Evolutionary conservation across 257 asterid genomes (phyloP).

Genomic region (Nicotiana tabacum): DNA sequence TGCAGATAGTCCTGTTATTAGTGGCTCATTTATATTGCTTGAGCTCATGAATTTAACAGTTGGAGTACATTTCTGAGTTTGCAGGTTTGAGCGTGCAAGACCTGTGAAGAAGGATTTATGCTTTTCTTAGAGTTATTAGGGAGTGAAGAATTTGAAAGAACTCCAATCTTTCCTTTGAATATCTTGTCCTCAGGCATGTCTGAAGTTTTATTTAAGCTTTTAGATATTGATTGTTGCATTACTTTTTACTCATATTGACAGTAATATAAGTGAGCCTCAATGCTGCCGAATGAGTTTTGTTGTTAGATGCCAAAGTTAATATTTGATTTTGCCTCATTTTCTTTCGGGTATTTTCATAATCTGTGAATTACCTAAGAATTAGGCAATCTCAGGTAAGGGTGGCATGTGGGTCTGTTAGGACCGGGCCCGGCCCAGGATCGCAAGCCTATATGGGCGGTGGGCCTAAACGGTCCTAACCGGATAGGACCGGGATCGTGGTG

Average conservation of each 20-base stretch:
- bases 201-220: neutral
- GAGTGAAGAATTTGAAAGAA: neutral
- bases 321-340: neutral
- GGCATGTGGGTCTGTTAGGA: too few species aligned
- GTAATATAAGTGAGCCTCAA: neutral
- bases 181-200: neutral
- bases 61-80: neutral
- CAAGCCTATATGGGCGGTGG: too few species aligned
- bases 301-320: neutral
- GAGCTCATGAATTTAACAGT: neutral
- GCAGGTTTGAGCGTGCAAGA: conserved; percentile 36
- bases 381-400: neutral
- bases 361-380: neutral
- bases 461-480: too few species aligned
- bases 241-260: neutral
- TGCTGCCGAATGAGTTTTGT: neutral
- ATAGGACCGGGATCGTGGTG: too few species aligned
- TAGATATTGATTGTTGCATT: neutral
- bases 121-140: neutral
- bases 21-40: too few species aligned
- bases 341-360: neutral
- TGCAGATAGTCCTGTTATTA: neutral
- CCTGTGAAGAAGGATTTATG: conserved; percentile 13
- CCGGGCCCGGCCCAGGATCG: too few species aligned
- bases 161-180: neutral